phyloP scores from a whole-genome alignment of 768 basidiomycete species.

The Leccinellum luteum region DNA sequence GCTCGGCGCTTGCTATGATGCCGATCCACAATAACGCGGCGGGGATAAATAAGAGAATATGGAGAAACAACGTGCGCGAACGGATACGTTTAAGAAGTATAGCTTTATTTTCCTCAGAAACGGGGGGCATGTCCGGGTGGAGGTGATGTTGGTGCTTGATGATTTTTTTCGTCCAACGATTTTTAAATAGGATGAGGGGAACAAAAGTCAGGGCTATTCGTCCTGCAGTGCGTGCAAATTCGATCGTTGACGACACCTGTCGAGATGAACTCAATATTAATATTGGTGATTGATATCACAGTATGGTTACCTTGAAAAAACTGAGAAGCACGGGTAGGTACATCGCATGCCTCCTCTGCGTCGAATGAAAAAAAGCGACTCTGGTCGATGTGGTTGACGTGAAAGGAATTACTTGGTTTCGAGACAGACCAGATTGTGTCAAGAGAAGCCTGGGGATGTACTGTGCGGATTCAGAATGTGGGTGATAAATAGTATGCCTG shows the following conservation, averaged over 20 bases:
- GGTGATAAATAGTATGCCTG: not conserved
- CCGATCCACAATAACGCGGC: constrained; percentile 62
- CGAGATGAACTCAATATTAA: not conserved
- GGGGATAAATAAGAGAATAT: constrained; percentile 60
- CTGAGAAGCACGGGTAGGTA: constrained; percentile 56
- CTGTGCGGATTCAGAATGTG: not conserved
- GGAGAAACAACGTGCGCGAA: constrained; percentile 47
- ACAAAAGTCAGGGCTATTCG: constrained; percentile 75
- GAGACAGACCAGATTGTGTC: not conserved
- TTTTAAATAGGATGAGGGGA: constrained; percentile 64
- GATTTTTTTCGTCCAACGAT: constrained; percentile 46
- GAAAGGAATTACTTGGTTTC: constrained; percentile 4
- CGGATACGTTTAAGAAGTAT: constrained; percentile 48
- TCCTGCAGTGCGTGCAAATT: constrained; percentile 64
- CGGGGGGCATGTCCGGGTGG: constrained; percentile 37
- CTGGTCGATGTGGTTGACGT: not conserved
- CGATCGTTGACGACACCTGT: constrained; percentile 73
- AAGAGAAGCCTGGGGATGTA: constrained; percentile 8
- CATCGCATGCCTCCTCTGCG: constrained; percentile 28
- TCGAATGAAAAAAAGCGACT: constrained; percentile 40
- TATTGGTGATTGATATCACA: not conserved
- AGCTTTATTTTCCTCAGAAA: constrained; percentile 53
- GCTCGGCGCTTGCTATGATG: constrained; percentile 69
- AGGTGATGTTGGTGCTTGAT: constrained; percentile 44
- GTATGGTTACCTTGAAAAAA: constrained; percentile 53